phyloP scores from a whole-genome alignment of 352 stramenopile species.

The Pythium vanterpoolii region DNA sequence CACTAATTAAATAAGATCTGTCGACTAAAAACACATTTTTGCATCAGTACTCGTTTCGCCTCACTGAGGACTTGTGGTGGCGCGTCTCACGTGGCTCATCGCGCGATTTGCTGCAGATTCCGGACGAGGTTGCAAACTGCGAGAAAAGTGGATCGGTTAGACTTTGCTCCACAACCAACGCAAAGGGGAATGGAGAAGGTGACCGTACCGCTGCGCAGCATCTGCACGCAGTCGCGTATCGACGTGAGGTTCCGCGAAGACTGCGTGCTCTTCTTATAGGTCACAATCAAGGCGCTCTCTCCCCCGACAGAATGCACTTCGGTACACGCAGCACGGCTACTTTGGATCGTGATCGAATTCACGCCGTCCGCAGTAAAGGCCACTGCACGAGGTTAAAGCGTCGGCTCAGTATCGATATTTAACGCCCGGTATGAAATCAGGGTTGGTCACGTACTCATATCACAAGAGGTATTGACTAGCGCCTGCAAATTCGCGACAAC shows the following conservation, averaged over 20 bases:
- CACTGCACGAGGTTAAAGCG: conserved; percentile 35
- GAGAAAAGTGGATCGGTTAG: neutral
- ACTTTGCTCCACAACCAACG: neutral
- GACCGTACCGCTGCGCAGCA: conserved; percentile 68
- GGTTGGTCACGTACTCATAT: conserved; percentile 69
- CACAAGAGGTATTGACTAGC: conserved; percentile 78
- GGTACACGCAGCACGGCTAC: conserved; percentile 78
- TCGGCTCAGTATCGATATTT: too few species aligned
- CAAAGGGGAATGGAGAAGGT: neutral
- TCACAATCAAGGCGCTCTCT: conserved; percentile 78
- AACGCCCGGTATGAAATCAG: too few species aligned
- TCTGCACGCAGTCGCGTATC: conserved; percentile 79
- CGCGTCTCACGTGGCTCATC: too few species aligned
- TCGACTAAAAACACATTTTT: conserved; percentile 1
- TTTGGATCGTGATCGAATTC: conserved; percentile 87
- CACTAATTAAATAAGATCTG: conserved; percentile 10
- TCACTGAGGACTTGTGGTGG: too few species aligned
- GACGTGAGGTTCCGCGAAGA: conserved; percentile 60
- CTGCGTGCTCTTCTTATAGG: conserved; percentile 79
- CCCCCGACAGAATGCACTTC: conserved; percentile 83
- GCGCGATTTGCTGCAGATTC: conserved; percentile 59
- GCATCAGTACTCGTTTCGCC: too few species aligned
- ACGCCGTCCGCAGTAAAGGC: conserved; percentile 76
- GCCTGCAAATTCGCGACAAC: conserved; percentile 89
- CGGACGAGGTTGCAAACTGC: conserved; percentile 65